Evolutionary conservation across 108 stramenopile genomes (phyloP).

Genomic region (Mayamaea pseudoterrestris): DNA sequence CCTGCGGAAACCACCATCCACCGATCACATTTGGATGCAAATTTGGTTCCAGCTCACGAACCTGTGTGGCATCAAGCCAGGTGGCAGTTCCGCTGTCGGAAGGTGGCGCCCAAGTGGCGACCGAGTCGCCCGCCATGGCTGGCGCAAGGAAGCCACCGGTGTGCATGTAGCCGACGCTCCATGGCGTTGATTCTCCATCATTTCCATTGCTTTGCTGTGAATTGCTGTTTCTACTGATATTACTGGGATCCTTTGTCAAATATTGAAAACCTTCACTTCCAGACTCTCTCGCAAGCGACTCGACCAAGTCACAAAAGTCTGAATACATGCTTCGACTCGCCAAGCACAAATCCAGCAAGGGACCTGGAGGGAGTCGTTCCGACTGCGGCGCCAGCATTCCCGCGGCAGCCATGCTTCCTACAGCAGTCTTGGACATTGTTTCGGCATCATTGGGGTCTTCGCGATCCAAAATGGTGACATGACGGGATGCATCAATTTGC

Average conservation of each 20-base stretch:
- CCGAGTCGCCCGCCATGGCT: constrained; percentile 83
- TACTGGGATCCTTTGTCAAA: constrained; percentile 32
- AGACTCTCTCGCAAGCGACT: constrained; percentile 46
- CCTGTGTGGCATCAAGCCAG: constrained; percentile 78
- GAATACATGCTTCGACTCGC: constrained; percentile 54
- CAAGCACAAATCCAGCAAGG: constrained; percentile 75
- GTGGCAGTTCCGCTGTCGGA: constrained; percentile 36
- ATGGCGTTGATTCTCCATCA: constrained; percentile 26
- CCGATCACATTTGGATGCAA: constrained; percentile 65
- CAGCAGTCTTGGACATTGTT: constrained; percentile 6
- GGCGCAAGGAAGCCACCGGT: constrained; percentile 89
- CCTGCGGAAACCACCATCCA: constrained; percentile 95
- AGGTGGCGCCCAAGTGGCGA: constrained; percentile 79
- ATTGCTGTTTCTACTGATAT: constrained; percentile 6
- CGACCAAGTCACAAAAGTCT: constrained; percentile 53
- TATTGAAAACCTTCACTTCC: constrained; percentile 43
- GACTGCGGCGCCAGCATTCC: constrained; percentile 83
- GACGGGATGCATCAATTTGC: constrained; percentile 47
- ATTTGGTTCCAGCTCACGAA: constrained; percentile 75
- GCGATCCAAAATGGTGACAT: constrained; percentile 58
- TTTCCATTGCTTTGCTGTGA: background rate
- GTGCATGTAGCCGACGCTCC: constrained; percentile 65
- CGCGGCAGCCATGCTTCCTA: constrained; percentile 54
- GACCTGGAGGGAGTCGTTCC: constrained; percentile 76
- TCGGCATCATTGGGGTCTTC: constrained; percentile 15